Evolutionary conservation across 805 yeast species (phyloP).

Genomic region (Cyberlindnera mrakii): DNA sequence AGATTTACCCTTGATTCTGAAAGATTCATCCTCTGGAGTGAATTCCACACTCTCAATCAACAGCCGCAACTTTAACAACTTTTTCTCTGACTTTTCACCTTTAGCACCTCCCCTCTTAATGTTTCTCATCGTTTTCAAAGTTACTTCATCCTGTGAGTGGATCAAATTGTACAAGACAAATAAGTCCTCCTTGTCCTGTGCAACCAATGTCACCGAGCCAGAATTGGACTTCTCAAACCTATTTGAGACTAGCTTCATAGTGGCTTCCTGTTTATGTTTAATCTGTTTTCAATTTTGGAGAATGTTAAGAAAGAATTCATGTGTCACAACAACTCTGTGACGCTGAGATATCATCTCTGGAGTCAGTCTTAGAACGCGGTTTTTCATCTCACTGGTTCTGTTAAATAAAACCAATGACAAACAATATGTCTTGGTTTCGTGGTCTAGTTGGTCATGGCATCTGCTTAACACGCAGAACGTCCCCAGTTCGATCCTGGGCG

Average conservation of each 20-base stretch:
- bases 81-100: constrained; percentile 36
- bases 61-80: constrained; percentile 54
- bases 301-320: too few relatives aligned
- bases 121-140: constrained; percentile 63
- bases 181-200: constrained; percentile 88
- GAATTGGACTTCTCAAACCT: constrained; percentile 51
- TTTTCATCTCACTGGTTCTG: too few relatives aligned
- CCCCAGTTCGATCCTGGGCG: constrained; percentile 99
- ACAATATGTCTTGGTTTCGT: constrained; percentile 54
- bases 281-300: not conserved
- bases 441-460: constrained; percentile 99
- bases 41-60: constrained; percentile 68
- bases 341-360: too few relatives aligned
- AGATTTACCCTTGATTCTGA: constrained; percentile 79
- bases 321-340: too few relatives aligned
- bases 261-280: not conserved
- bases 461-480: constrained; percentile 99
- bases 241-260: constrained; percentile 54
- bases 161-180: constrained; percentile 84
- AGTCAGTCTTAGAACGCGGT: too few relatives aligned
- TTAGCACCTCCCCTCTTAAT: constrained; percentile 32
- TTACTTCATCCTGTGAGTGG: constrained; percentile 68
- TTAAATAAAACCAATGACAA: too few relatives aligned
- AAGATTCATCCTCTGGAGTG: constrained; percentile 66
- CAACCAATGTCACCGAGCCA: constrained; percentile 60